Evolutionary conservation across 345 rosid species (phyloP).

Genomic region (Punica granatum): DNA sequence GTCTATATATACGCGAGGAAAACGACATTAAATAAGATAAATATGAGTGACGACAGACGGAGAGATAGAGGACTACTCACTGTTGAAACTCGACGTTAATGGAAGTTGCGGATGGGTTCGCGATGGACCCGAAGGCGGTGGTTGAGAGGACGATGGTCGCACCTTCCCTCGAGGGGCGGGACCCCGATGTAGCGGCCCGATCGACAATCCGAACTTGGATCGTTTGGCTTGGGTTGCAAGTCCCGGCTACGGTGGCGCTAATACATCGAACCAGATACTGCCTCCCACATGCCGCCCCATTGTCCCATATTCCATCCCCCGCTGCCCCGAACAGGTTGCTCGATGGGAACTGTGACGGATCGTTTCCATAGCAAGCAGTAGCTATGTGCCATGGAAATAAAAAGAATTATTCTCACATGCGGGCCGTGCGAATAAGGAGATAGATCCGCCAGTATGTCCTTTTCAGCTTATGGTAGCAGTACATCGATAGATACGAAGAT

Average conservation of each 20-base stretch:
- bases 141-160: conserved; percentile 40
- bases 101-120: conserved; percentile 12
- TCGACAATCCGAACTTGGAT: conserved; percentile 38
- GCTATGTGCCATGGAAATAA: conserved; percentile 31
- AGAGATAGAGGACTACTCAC: conserved; percentile 17
- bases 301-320: conserved; percentile 57
- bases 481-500: no score
- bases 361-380: conserved; percentile 39
- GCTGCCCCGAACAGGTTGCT: conserved; percentile 49
- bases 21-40: no score
- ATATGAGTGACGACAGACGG: no score
- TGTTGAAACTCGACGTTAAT: conserved; percentile 39
- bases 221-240: conserved; percentile 24
- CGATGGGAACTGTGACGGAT: conserved; percentile 33
- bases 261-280: conserved; percentile 44
- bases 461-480: no score
- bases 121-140: conserved; percentile 27
- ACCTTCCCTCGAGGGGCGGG: conserved; percentile 26
- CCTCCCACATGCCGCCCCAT: conserved; percentile 56
- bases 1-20: no score
- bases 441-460: no score
- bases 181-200: conserved; percentile 21
- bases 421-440: no score
- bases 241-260: conserved; percentile 21
- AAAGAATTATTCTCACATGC: no score